These are phyloP conservation scores for Lecanoromycetidae sp. DNA, from an alignment of 2,329 filamentous ascomycete species.

Conservation along the genomic window DNA sequence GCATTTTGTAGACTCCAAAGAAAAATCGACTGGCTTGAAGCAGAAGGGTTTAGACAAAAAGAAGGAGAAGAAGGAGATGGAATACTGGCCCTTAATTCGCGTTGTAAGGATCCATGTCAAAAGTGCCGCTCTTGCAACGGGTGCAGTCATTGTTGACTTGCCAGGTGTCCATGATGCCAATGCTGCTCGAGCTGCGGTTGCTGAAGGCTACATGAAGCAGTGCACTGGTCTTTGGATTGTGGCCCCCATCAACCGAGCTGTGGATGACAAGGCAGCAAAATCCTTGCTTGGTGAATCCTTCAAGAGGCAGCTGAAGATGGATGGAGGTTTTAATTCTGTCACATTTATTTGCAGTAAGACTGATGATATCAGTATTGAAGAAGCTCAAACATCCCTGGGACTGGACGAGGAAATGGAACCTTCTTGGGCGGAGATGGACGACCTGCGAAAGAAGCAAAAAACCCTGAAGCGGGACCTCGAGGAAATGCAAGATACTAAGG, in stretches of 20 bases:
- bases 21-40: conserved; percentile 32
- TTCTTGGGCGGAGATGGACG: conserved; percentile 17
- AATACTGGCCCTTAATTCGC: conserved; percentile 33
- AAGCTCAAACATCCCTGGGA: conserved; percentile 32
- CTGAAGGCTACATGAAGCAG: conserved; percentile 47
- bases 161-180: conserved; percentile 50
- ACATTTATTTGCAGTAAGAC: conserved; percentile 54
- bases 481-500: conserved; percentile 40
- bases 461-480: conserved; percentile 55
- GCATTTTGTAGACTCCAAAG: conserved; percentile 44
- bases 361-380: conserved; percentile 44
- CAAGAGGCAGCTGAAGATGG: conserved; percentile 48
- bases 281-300: conserved; percentile 45
- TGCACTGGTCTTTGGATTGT: conserved; percentile 51
- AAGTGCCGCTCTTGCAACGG: conserved; percentile 39
- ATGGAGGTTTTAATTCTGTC: conserved; percentile 41
- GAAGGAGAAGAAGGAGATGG: conserved; percentile 23
- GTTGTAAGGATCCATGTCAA: conserved; percentile 39
- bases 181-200: conserved; percentile 45
- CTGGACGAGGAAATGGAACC: conserved; percentile 26
- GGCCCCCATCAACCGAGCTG: conserved; percentile 48
- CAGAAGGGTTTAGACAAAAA: conserved; percentile 23
- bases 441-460: conserved; percentile 11
- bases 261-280: conserved; percentile 49
- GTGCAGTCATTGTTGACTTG: conserved; percentile 46